Percentiles rank a stretch among this genome's conserved stretches.
Evolutionary conservation across 331 rosid species (phyloP).

Genomic region (Acacia pycnantha): DNA sequence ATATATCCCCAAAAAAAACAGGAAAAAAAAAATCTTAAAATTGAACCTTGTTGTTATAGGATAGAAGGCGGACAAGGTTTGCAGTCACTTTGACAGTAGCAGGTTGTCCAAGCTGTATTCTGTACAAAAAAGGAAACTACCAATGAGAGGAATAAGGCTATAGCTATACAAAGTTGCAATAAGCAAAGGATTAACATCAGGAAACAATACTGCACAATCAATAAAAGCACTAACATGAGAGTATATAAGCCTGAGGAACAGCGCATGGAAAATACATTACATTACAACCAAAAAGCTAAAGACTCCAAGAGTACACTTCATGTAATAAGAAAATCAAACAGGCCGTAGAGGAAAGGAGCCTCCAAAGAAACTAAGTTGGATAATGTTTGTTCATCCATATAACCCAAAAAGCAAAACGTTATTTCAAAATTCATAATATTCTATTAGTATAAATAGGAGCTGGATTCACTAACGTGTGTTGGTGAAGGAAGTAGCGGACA

Average conservation of each 20-base stretch:
- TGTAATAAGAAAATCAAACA: not conserved
- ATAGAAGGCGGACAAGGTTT: conserved; percentile 81
- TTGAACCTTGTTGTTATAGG: conserved; percentile 89
- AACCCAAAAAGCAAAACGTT: not conserved
- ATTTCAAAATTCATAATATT: conserved; percentile 5
- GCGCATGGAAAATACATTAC: not conserved
- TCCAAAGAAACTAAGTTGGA: not conserved
- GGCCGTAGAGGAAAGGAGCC: not conserved
- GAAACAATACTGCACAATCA: not conserved
- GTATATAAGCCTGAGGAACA: not conserved
- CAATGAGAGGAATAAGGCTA: conserved; percentile 10
- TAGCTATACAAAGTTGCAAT: not conserved
- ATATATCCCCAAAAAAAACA: not conserved
- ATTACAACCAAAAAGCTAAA: not conserved
- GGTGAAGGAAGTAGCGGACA: conserved; percentile 89
- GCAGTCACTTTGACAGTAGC: conserved; percentile 96
- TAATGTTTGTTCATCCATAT: not conserved
- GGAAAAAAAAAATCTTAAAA: not conserved
- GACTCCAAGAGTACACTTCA: not conserved
- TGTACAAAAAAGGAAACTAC: conserved; percentile 33
- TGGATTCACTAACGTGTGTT: conserved; percentile 73
- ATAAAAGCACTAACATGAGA: not conserved
- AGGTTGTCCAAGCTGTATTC: conserved; percentile 95
- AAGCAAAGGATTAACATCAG: not conserved
- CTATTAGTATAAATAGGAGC: not conserved